These are phyloP conservation scores for Acacia acuminata DNA, from an alignment of 306 rosid genomes.

Conservation along the genomic window DNA sequence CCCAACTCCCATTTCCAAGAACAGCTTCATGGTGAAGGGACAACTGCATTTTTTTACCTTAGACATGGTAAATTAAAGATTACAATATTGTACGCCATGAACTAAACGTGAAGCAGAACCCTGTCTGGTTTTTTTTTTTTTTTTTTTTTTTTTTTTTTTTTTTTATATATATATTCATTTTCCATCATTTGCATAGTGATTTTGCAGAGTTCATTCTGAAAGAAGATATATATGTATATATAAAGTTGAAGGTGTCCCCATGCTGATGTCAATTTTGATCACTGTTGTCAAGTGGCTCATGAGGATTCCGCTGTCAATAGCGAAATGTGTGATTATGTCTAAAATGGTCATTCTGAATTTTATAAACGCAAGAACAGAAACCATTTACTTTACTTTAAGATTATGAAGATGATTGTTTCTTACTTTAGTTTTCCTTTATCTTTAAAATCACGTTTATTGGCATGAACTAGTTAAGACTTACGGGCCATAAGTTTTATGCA, in stretches of 20 bases:
- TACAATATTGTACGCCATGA: not conserved
- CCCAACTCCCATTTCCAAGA: conserved; percentile 8
- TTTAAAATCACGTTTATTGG: not conserved
- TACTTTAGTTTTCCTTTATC: not conserved
- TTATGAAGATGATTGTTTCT: not conserved
- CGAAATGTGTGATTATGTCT: not conserved
- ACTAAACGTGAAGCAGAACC: not conserved
- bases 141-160: too few relatives aligned
- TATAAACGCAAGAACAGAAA: not conserved
- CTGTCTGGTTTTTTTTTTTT: too few relatives aligned
- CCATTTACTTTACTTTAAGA: not conserved
- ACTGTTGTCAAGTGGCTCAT: not conserved
- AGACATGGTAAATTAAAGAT: not conserved
- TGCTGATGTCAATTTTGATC: not conserved
- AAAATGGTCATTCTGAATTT: not conserved
- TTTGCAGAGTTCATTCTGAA: not conserved
- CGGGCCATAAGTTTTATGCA: not conserved
- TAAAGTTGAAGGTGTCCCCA: not conserved
- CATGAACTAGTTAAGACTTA: not conserved
- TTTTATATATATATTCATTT: too few relatives aligned
- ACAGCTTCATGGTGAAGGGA: not conserved
- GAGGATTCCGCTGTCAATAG: not conserved
- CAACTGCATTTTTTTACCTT: not conserved
- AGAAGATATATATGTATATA: not conserved
- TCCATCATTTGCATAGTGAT: not conserved